Evolutionary conservation across 371 early-diverging fungal species (phyloP).

Genomic region (Nematocida major): DNA sequence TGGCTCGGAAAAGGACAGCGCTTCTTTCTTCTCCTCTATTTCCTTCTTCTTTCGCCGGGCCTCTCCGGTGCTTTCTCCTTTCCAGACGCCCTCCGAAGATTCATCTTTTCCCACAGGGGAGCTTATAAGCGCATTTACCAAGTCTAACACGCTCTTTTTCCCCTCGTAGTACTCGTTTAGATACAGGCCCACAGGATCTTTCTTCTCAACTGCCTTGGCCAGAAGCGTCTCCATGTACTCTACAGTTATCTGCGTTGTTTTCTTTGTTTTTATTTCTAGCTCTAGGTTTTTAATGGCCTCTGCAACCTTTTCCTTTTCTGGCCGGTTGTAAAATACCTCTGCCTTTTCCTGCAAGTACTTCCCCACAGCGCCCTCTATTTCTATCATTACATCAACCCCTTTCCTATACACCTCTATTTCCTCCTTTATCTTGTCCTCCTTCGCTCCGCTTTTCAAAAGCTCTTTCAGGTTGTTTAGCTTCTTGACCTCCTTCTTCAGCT

Average conservation of each 20-base stretch:
- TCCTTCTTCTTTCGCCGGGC: conserved; percentile 16
- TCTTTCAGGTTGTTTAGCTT: conserved; percentile 24
- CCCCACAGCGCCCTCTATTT: conserved; percentile 9
- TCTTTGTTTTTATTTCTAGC: conserved; percentile 24
- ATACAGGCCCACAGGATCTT: background rate
- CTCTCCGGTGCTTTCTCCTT: conserved; percentile 12
- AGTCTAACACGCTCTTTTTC: background rate
- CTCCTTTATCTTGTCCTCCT: conserved; percentile 45
- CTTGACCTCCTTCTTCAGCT: conserved; percentile 42
- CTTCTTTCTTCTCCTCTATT: conserved; percentile 18
- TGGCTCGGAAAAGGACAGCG: background rate
- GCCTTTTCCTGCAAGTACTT: background rate
- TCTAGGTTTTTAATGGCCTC: conserved; percentile 17
- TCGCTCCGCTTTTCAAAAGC: conserved; percentile 16
- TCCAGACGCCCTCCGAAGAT: conserved; percentile 9
- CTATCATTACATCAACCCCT: conserved; percentile 40
- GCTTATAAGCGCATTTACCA: background rate
- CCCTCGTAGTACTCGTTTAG: conserved; percentile 33
- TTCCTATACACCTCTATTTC: conserved; percentile 45
- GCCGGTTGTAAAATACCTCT: background rate
- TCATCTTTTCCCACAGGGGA: too few relatives aligned
- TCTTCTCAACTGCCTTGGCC: background rate
- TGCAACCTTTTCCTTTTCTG: conserved; percentile 2
- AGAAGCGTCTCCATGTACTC: conserved; percentile 8
- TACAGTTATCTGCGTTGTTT: background rate